Evolutionary conservation across 345 rosid genomes (phyloP).

Genomic region (Gynandropsis gynandra): DNA sequence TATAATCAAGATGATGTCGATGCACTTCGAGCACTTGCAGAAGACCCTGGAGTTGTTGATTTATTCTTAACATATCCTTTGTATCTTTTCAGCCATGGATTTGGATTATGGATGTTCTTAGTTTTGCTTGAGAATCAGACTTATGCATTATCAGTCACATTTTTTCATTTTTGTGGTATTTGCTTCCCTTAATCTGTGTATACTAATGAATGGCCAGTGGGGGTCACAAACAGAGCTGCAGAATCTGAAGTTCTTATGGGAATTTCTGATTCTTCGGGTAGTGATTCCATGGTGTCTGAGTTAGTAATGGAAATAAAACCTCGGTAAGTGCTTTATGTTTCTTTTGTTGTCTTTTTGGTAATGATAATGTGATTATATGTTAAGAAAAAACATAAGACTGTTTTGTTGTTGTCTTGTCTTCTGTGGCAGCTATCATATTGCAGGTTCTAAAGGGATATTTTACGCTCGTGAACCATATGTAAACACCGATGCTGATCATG

Average conservation of each 20-base stretch:
- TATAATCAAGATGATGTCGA: constrained; percentile 84
- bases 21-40: constrained; percentile 84
- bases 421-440: constrained; percentile 70
- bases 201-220: constrained; percentile 96
- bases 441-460: constrained; percentile 74
- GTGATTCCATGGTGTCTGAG: constrained; percentile 55
- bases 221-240: constrained; percentile 51
- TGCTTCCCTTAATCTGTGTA: constrained; percentile 42
- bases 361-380: no score
- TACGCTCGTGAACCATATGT: constrained; percentile 85
- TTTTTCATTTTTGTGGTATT: neutral
- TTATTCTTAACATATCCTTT: constrained; percentile 88
- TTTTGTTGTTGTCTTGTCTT: constrained; percentile 12
- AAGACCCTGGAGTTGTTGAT: constrained; percentile 75
- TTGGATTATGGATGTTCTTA: neutral
- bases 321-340: constrained; percentile 42
- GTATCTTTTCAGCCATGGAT: neutral
- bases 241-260: constrained; percentile 45
- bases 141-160: neutral
- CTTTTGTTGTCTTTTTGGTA: constrained; percentile 4
- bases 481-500: constrained; percentile 60
- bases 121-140: neutral
- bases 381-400: neutral
- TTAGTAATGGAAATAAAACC: constrained; percentile 84
- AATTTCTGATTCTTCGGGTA: constrained; percentile 43